Evolutionary conservation across 345 rosid genomes (phyloP).

Genomic region (Tarenaya hassleriana): DNA sequence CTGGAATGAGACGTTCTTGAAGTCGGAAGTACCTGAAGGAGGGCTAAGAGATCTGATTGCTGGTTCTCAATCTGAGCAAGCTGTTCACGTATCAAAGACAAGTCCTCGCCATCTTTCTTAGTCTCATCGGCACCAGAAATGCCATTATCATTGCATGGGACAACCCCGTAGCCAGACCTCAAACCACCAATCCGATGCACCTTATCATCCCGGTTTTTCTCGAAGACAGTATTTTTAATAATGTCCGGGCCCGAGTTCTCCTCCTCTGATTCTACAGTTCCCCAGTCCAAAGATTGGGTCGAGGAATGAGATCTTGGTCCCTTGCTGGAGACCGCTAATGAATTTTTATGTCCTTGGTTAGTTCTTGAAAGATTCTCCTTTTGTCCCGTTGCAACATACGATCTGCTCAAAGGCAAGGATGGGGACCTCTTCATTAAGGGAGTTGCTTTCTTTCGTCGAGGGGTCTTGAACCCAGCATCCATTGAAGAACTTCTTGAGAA

Average conservation of each 20-base stretch:
- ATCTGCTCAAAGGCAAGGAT: constrained; percentile 31
- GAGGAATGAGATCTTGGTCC: constrained; percentile 26
- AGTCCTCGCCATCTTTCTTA: constrained; percentile 55
- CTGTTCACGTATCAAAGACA: constrained; percentile 64
- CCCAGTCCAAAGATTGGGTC: constrained; percentile 16
- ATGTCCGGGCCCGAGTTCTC: too few relatives aligned
- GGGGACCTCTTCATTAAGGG: constrained; percentile 54
- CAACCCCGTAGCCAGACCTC: constrained; percentile 57
- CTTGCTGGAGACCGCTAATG: constrained; percentile 19
- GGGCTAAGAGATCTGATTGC: constrained; percentile 63
- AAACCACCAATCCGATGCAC: too few relatives aligned
- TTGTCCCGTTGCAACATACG: constrained; percentile 28
- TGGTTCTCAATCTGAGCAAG: constrained; percentile 87
- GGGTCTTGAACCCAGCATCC: constrained; percentile 35
- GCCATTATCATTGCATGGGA: constrained; percentile 54
- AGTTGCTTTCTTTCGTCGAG: constrained; percentile 49
- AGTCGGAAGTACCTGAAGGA: constrained; percentile 96
- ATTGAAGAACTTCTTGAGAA: constrained; percentile 38
- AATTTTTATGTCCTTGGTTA: constrained; percentile 24
- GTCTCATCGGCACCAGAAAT: too few relatives aligned
- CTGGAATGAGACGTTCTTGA: too few relatives aligned
- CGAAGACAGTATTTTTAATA: constrained; percentile 48
- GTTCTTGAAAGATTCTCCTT: constrained; percentile 26
- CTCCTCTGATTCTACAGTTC: too few relatives aligned
- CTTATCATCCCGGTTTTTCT: constrained; percentile 29